Evolutionary conservation across 2,329 filamentous ascomycete genomes (phyloP), one percentile per base, ranked within the genome.

Genomic region (Hirsutella thompsonii): DNA sequence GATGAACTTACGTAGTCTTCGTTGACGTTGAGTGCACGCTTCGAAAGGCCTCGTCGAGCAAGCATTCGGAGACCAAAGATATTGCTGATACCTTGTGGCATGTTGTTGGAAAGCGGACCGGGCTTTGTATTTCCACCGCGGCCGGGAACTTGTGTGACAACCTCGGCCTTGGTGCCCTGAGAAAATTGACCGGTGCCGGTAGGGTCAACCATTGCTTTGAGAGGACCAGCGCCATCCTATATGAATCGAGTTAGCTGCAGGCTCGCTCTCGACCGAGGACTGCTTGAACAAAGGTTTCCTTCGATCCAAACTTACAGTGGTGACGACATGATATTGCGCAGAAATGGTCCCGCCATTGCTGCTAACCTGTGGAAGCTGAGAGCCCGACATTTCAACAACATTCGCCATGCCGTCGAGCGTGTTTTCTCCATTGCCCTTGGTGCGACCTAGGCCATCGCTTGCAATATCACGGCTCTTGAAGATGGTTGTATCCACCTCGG

Each of bases 401-500:
- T 48, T 41, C 5, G 45, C 43, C 23, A 67, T 45, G 45, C 55
- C 55, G 29, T 42, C 44, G 18, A 60, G 42, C 23, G 49, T 57
- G 55, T 66, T 65, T 43, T 57, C 45, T 46, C 63, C 64, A 19
- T 47, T 42, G 23, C 51, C 55, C 0, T 48, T 56, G 39, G 62
- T 67, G 26, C 46, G 49, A 45, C 64, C 64, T 26, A 66, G 58
- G 19, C 61, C 60, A 46, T 66, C 51, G 34, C 55, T 54, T 39
- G 51, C 47, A 44, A 60, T 54, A 32, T 58, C 52, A 47, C 49
- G 58, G 16, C 46, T 51, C 18, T 46, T 43, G 56, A 69, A 69
- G 46, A 68, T 58, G 30, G 65, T 68, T 23, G 66, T 67, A 50
- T 69, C 66, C 28, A 61, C 50, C 47, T 69, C 64, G 2, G 64